phyloP scores from a whole-genome alignment of 148 eudicot species.

The Oxyria digyna region DNA sequence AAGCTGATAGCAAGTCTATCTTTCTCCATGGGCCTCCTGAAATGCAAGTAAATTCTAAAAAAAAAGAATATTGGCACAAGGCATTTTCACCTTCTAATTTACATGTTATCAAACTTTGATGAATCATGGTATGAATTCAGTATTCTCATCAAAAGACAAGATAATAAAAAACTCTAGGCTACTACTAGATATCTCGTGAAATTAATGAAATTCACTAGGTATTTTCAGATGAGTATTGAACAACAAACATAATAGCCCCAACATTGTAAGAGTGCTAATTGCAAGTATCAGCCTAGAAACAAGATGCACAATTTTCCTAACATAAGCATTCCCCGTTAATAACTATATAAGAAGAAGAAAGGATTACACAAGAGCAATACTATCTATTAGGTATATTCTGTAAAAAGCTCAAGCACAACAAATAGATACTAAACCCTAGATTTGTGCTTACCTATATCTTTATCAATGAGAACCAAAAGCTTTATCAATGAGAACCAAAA shows the following conservation, averaged over 20 bases:
- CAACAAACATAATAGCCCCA: background rate
- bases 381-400: background rate
- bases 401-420: slow-evolving; percentile 1
- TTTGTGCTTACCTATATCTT: too few relatives aligned
- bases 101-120: background rate
- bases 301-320: background rate
- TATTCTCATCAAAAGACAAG: background rate
- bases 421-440: background rate
- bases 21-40: background rate
- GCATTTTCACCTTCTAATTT: background rate
- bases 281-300: background rate
- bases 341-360: background rate
- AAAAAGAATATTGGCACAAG: background rate
- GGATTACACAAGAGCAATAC: background rate
- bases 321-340: background rate
- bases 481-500: too few relatives aligned
- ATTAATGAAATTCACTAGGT: too few relatives aligned
- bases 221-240: too few relatives aligned
- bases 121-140: background rate
- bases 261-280: background rate
- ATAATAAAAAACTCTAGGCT: background rate
- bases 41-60: background rate
- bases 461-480: too few relatives aligned
- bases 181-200: background rate
- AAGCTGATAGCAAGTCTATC: background rate